Percentiles rank a stretch among this genome's conserved stretches.
These are phyloP conservation scores for Phoenix dactylifera DNA, from an alignment of 176 grass and related monocot genomes.

Conservation along the genomic window DNA sequence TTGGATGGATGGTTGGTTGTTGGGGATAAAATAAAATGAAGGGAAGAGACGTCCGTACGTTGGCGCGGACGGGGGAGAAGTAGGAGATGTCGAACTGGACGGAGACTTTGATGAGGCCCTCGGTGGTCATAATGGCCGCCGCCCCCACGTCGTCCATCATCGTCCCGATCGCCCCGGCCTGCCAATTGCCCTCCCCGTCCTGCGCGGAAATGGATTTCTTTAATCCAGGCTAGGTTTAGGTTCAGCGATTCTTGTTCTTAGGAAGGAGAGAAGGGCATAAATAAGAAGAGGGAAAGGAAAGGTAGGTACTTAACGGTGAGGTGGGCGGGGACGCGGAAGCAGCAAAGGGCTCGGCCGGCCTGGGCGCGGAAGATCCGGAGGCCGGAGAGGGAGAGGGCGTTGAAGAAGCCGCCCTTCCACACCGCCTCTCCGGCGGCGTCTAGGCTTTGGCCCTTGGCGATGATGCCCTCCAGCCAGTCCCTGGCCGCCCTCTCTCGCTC, in stretches of 20 bases:
- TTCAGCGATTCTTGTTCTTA: not conserved
- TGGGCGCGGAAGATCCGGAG: slow-evolving; percentile 32
- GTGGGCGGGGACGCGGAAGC: slow-evolving; percentile 46
- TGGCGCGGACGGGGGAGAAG: slow-evolving; percentile 52
- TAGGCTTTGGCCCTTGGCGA: not conserved
- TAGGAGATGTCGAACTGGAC: slow-evolving; percentile 62
- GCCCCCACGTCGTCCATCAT: slow-evolving; percentile 67
- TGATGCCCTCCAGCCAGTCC: slow-evolving; percentile 57
- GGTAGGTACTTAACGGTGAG: slow-evolving; percentile 36
- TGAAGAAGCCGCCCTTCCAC: slow-evolving; percentile 36
- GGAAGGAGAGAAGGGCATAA: not conserved
- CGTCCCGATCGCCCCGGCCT: slow-evolving; percentile 58
- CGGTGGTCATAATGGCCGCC: slow-evolving; percentile 61
- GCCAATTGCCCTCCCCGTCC: slow-evolving; percentile 76
- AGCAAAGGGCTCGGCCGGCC: slow-evolving; percentile 34
- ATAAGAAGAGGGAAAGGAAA: too few species aligned
- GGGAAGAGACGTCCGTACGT: slow-evolving; percentile 27
- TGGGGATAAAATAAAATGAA: not conserved
- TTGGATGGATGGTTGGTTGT: too few species aligned
- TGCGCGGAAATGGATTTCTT: slow-evolving; percentile 1
- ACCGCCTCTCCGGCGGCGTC: slow-evolving; percentile 1
- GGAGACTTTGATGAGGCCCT: slow-evolving; percentile 67
- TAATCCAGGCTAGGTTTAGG: not conserved
- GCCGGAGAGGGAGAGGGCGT: slow-evolving; percentile 44
- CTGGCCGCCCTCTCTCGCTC: slow-evolving; percentile 19